phyloP scores from a whole-genome alignment of 306 rosid species.

The Cucumis sativus region DNA sequence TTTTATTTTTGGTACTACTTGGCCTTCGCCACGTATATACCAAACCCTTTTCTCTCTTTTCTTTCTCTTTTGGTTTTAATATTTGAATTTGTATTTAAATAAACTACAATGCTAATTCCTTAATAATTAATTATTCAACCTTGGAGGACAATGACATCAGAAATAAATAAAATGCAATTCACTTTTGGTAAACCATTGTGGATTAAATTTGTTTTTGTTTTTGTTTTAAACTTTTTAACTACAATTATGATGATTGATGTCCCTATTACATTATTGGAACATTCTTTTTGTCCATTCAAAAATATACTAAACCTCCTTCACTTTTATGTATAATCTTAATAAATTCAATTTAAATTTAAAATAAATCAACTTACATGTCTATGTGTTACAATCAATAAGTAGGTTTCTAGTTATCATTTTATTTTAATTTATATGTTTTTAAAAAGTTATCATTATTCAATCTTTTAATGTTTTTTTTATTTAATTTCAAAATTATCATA shows the following conservation, averaged over 20 bases:
- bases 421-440: no score
- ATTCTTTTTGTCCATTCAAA: background rate
- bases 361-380: no score
- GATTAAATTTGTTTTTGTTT: background rate
- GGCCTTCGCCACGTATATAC: background rate
- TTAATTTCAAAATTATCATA: no score
- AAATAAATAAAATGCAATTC: background rate
- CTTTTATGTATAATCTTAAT: no score
- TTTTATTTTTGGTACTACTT: background rate
- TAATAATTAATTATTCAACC: background rate
- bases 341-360: no score
- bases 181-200: background rate
- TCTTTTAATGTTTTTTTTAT: no score
- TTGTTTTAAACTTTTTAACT: background rate
- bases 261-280: background rate
- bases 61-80: no score
- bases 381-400: no score
- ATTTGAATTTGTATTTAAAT: background rate
- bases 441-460: no score
- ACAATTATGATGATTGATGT: background rate
- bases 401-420: no score
- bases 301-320: background rate
- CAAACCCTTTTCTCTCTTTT: no score
- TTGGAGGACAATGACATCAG: background rate
- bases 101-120: background rate